Conservation (phyloP, 2,329 filamentous ascomycete species). For the Pseudogymnoascus sp. region DNA sequence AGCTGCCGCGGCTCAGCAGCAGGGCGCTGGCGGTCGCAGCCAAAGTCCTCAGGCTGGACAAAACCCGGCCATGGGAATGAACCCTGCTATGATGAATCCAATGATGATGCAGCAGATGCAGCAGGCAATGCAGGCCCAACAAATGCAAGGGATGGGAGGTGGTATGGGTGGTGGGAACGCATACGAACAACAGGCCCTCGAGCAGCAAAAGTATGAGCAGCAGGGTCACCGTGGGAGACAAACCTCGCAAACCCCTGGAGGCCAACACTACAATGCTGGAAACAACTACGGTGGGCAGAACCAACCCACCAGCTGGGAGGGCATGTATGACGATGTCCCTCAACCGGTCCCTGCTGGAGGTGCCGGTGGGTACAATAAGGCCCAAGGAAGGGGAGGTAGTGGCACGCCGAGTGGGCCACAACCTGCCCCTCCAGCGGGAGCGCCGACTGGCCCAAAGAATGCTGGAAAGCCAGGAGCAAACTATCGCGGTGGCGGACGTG, state of each 20-base stretch:
- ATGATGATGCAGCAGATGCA: constrained; percentile 39
- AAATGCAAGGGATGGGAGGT: constrained; percentile 38
- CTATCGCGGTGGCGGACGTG: constrained; percentile 82
- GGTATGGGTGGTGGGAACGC: constrained; percentile 38
- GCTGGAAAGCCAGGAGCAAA: constrained; percentile 85
- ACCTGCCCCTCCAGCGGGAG: constrained; percentile 65
- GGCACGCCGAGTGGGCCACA: constrained; percentile 26
- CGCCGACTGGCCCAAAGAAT: constrained; percentile 94
- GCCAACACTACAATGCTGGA: constrained; percentile 25
- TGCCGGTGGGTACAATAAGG: constrained; percentile 30
- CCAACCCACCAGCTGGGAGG: constrained; percentile 80
- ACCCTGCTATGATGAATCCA: constrained; percentile 49
- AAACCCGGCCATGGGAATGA: constrained; percentile 29
- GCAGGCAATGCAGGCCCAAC: constrained; percentile 20
- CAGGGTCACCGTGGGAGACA: constrained; percentile 49
- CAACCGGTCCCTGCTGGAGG: constrained; percentile 60
- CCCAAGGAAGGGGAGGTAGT: constrained; percentile 22
- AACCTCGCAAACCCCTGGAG: constrained; percentile 31
- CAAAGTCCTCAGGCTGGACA: constrained; percentile 25
- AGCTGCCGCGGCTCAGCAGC: constrained; percentile 53
- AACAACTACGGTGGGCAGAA: constrained; percentile 26
- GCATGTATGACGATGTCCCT: constrained; percentile 95
- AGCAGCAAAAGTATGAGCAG: constrained; percentile 72
- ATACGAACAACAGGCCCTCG: constrained; percentile 66
- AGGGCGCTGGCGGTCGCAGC: constrained; percentile 25